phyloP scores from a whole-genome alignment of 257 asterid genomes.

The Solanum dulcamara region DNA sequence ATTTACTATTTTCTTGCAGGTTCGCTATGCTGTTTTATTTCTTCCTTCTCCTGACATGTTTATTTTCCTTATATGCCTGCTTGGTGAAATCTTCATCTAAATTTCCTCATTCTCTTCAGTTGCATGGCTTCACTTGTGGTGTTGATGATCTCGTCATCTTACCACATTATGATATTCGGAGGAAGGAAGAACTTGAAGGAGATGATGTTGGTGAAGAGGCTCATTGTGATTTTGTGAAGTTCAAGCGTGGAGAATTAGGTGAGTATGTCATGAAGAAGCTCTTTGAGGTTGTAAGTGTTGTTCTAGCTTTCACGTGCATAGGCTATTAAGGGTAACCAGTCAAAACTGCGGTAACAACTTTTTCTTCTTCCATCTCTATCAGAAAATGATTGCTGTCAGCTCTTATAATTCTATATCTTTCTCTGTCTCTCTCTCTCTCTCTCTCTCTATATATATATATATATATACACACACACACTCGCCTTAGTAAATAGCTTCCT shows the following conservation, averaged over 20 bases:
- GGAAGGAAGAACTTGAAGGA: slow-evolving; percentile 86
- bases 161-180: slow-evolving; percentile 52
- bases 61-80: background rate
- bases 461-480: too few relatives aligned
- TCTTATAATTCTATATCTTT: background rate
- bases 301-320: slow-evolving; percentile 1
- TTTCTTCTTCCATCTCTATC: background rate
- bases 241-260: slow-evolving; percentile 84
- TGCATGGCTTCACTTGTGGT: slow-evolving; percentile 96
- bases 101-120: slow-evolving; percentile 30
- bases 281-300: background rate
- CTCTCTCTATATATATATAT: background rate
- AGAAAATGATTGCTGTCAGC: background rate
- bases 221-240: slow-evolving; percentile 80
- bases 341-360: background rate
- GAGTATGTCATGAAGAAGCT: background rate
- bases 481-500: background rate
- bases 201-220: slow-evolving; percentile 94
- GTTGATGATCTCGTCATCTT: slow-evolving; percentile 83
- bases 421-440: too few relatives aligned
- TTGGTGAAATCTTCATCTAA: slow-evolving; percentile 4
- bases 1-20: slow-evolving; percentile 90
- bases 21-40: slow-evolving; percentile 8
- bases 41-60: background rate
- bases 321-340: background rate